Evolutionary conservation across 306 rosid species (phyloP).

Genomic region (Cyamopsis tetragonoloba): DNA sequence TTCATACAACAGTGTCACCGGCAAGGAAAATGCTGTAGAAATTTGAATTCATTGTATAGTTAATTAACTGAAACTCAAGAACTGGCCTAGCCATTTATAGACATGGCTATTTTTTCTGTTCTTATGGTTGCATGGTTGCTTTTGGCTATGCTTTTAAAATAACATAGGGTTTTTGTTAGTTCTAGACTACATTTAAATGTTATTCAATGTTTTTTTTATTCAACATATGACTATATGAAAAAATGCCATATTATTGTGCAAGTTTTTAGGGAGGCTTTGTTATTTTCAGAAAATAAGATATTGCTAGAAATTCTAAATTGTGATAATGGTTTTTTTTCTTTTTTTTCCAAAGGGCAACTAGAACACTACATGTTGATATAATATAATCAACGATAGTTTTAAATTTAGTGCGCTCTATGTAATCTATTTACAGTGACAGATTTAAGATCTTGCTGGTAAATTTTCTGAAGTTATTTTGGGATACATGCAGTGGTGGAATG

Average conservation of each 20-base stretch:
- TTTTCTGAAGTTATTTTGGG: conserved; percentile 68
- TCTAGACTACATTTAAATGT: neutral
- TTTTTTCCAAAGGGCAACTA: conserved; percentile 21
- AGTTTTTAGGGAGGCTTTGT: neutral
- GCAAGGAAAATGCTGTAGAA: neutral
- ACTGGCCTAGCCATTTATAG: neutral
- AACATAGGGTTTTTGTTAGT: neutral
- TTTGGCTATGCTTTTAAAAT: neutral
- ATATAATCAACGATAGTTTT: neutral
- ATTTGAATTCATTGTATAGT: neutral
- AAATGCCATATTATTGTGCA: neutral
- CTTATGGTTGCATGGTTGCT: neutral
- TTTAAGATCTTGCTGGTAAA: conserved; percentile 37
- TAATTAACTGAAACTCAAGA: neutral
- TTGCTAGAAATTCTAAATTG: conserved; percentile 28
- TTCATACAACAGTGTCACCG: neutral
- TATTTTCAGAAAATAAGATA: conserved; percentile 23
- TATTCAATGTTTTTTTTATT: neutral
- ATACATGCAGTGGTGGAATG: conserved; percentile 96
- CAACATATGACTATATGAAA: neutral
- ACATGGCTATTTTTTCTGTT: neutral
- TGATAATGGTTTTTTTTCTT: conserved; percentile 13
- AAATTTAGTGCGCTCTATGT: neutral
- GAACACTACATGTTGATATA: neutral
- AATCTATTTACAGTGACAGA: neutral